Evolutionary conservation across 2,329 filamentous ascomycete genomes (phyloP).

Genomic region (Aspergillus sp.): DNA sequence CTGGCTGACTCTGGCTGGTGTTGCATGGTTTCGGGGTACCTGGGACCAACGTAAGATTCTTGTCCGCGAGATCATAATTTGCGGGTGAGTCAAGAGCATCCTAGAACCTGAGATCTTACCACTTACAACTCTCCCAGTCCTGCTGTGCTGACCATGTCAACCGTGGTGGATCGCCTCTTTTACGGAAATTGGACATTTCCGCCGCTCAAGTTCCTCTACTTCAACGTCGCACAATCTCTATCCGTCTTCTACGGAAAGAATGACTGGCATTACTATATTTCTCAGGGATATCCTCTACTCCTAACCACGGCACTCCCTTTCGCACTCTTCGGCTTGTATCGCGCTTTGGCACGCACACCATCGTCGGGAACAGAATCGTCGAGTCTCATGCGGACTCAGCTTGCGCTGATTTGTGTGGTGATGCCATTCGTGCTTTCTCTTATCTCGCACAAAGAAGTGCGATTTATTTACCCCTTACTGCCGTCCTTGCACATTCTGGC

Average conservation of each 20-base stretch:
- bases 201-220: slow-evolving; percentile 78
- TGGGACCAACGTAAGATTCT: slow-evolving; percentile 48
- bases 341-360: slow-evolving; percentile 37
- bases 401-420: slow-evolving; percentile 56
- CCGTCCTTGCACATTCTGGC: slow-evolving; percentile 80
- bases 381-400: slow-evolving; percentile 44
- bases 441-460: slow-evolving; percentile 93
- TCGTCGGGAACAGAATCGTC: slow-evolving; percentile 27
- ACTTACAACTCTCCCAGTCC: slow-evolving; percentile 33
- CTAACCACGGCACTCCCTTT: slow-evolving; percentile 82
- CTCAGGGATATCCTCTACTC: slow-evolving; percentile 82
- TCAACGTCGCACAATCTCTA: slow-evolving; percentile 83
- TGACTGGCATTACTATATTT: slow-evolving; percentile 87
- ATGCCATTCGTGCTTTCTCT: slow-evolving; percentile 64
- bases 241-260: slow-evolving; percentile 91
- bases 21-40: slow-evolving; percentile 45
- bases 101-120: too few species aligned
- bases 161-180: slow-evolving; percentile 68
- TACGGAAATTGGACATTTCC: slow-evolving; percentile 87
- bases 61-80: slow-evolving; percentile 60
- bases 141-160: slow-evolving; percentile 58
- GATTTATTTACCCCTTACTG: slow-evolving; percentile 90
- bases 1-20: slow-evolving; percentile 65
- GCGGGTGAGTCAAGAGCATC: slow-evolving; percentile 37
- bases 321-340: slow-evolving; percentile 59